Evolutionary conservation across 225 moss, liverwort and hornwort species (phyloP).

Genomic region (Thuidium tamariscinum): DNA sequence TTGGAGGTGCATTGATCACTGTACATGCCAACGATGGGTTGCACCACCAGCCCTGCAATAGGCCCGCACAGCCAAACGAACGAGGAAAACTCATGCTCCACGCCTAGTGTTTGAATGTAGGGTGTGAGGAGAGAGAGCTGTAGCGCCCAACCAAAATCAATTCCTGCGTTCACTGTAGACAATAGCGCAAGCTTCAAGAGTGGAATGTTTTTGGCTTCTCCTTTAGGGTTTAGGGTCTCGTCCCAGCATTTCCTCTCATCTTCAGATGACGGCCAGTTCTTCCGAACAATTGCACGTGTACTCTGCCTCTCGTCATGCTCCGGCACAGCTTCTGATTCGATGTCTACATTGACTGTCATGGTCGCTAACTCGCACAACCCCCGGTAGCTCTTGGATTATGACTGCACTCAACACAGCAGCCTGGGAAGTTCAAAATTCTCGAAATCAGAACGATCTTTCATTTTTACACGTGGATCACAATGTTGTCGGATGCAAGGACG

Average conservation of each 20-base stretch:
- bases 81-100: constrained; percentile 57
- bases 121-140: constrained; percentile 70
- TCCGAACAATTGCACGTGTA: not conserved
- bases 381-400: not conserved
- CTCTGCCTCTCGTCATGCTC: not conserved
- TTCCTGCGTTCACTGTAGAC: constrained; percentile 56
- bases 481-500: not conserved
- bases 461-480: not conserved
- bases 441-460: not conserved
- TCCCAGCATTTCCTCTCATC: not conserved
- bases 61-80: constrained; percentile 81
- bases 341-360: not conserved
- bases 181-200: constrained; percentile 14
- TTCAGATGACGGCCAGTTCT: not conserved
- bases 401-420: not conserved
- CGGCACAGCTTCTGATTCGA: not conserved
- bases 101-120: constrained; percentile 58
- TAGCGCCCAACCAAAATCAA: constrained; percentile 57
- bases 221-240: not conserved
- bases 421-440: not conserved
- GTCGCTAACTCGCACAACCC: not conserved
- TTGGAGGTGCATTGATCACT: constrained; percentile 63
- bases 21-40: constrained; percentile 76
- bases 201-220: not conserved
- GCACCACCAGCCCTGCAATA: constrained; percentile 69